A percentile compares a stretch with the other conserved stretches of the same genome.
Evolutionary conservation across 805 yeast genomes (phyloP).

Genomic region (Tetrapisispora iriomotensis): DNA sequence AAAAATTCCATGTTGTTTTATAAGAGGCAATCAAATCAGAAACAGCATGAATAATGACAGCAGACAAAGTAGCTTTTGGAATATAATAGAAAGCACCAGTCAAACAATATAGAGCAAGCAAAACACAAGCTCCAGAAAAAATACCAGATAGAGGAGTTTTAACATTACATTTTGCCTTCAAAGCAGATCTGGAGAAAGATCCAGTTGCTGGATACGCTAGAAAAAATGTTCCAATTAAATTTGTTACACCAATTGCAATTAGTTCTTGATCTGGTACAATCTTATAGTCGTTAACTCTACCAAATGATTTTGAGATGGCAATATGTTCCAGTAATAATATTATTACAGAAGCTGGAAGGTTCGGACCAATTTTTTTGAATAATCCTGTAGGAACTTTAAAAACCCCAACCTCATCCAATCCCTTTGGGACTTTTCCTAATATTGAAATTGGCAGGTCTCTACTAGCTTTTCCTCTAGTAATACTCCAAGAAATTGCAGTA

Average conservation of each 20-base stretch:
- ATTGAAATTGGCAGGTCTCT: slow-evolving; percentile 38
- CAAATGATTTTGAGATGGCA: slow-evolving; percentile 88
- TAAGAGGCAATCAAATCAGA: slow-evolving; percentile 71
- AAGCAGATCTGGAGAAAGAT: slow-evolving; percentile 88
- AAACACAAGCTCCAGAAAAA: slow-evolving; percentile 80
- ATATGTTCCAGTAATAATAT: slow-evolving; percentile 83
- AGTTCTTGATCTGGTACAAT: slow-evolving; percentile 89
- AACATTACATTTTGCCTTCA: slow-evolving; percentile 91
- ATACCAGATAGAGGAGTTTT: slow-evolving; percentile 90
- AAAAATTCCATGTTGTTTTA: slow-evolving; percentile 56
- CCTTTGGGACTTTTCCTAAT: slow-evolving; percentile 74
- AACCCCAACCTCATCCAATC: slow-evolving; percentile 67
- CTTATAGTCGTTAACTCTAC: slow-evolving; percentile 83
- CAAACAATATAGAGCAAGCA: slow-evolving; percentile 75
- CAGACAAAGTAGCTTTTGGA: slow-evolving; percentile 80
- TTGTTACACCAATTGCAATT: slow-evolving; percentile 86
- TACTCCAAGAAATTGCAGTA: slow-evolving; percentile 74
- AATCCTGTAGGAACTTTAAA: slow-evolving; percentile 56
- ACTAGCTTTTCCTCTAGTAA: slow-evolving; percentile 43
- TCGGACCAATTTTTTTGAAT: slow-evolving; percentile 52
- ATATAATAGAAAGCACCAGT: slow-evolving; percentile 80
- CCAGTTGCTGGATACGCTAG: slow-evolving; percentile 94
- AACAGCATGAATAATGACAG: slow-evolving; percentile 89
- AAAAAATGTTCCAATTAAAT: slow-evolving; percentile 85
- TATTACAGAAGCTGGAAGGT: slow-evolving; percentile 78